Base-by-base conservation (phyloP, 345 rosid species). In the Clausena lansium region DNA sequence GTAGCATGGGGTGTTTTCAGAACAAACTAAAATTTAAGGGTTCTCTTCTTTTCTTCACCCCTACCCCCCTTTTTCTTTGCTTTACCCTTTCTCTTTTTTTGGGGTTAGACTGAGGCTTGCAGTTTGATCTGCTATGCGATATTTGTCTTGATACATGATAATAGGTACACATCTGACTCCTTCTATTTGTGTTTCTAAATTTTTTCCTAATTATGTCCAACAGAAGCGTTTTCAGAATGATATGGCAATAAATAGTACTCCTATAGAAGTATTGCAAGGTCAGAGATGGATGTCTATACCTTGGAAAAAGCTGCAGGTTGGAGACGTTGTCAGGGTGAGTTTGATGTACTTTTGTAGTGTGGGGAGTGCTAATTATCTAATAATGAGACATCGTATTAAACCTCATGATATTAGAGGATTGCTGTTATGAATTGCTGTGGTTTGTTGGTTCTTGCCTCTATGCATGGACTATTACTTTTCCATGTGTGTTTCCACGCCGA, bases 191-290 rank as follows among this genome's bases (percentile, higher is more conserved):
- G 67, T 63, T 75, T 33, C 67, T 59, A 35, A 50, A 50, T 1
- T 9, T 28, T 67, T 86, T 17, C 67, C 47, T 64, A 33, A 64
- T 85, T 74, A 58, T 84, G 78, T 79, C 54, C 81, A 81, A 88
- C 94, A 97, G 98, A 94, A 91, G 79, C 97, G 99, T 35, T 89
- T 94, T 78, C 99, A 97, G 87, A 97, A 97, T 78, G 98, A 97
- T 84, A 89, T 91, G 97, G 67, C 92, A 55, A 90, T 97, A 83
- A 97, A 97, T 83, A 94, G 90, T 85, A 87, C 83, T 86, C 86
- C 45, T 15, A 84, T 92, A 83, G 99, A 97, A 3, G 90, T 97
- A 74, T 84, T 97, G 86, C 96, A 89, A 88, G 92, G 88, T 85
- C 92, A 90, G 81, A 88, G 76, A 79, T 97, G 99, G 99, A 87